Percentiles rank a stretch among this genome's conserved stretches.
These are phyloP conservation scores for Cryphonectria japonica DNA, from an alignment of 2,329 filamentous ascomycete species.

Conservation along the genomic window DNA sequence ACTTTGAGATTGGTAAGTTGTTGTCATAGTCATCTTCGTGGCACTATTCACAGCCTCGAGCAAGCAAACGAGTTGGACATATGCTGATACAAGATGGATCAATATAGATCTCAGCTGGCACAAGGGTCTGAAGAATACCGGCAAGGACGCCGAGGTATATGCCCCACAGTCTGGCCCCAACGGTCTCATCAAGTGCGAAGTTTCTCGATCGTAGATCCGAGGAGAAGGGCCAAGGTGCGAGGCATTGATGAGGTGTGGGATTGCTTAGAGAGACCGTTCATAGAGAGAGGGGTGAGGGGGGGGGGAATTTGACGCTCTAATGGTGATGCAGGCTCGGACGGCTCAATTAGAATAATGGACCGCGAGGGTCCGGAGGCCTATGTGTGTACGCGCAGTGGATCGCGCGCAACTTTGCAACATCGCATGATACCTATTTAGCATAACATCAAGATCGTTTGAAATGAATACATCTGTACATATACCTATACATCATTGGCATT, in stretches of 20 bases:
- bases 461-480: background rate
- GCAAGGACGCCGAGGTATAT: slow-evolving; percentile 93
- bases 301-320: background rate
- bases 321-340: background rate
- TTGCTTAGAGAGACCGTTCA: background rate
- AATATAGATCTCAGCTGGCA: slow-evolving; percentile 87
- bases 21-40: background rate
- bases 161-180: slow-evolving; percentile 92
- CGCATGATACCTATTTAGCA: slow-evolving; percentile 5
- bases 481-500: background rate
- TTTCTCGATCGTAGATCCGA: slow-evolving; percentile 58
- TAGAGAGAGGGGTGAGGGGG: background rate
- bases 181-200: slow-evolving; percentile 92
- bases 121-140: slow-evolving; percentile 92
- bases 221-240: too few species aligned
- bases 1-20: slow-evolving; percentile 86
- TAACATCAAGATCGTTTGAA: background rate
- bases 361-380: background rate
- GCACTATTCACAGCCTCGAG: background rate
- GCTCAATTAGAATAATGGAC: background rate
- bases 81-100: slow-evolving; percentile 10
- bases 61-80: background rate
- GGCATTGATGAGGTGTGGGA: background rate
- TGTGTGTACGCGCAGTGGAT: background rate
- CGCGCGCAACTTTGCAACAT: background rate